phyloP scores from a whole-genome alignment of 768 basidiomycete species.

The Cystobasidium onofrii region DNA sequence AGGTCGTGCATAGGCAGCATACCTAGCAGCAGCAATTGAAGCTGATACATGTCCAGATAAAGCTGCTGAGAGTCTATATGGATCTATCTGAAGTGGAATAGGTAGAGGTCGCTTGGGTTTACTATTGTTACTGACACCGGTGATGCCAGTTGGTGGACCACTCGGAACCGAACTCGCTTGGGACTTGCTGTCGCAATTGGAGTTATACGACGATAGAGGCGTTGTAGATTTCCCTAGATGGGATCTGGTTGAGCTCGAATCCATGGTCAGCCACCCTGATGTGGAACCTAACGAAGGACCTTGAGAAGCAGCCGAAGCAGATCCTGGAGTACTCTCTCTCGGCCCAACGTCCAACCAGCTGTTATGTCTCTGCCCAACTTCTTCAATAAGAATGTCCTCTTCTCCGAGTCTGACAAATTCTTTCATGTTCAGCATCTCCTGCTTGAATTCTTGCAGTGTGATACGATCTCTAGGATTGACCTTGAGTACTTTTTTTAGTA shows the following conservation, averaged over 20 bases:
- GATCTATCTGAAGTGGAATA: slow-evolving; percentile 1
- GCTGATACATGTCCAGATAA: background rate
- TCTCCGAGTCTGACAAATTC: background rate
- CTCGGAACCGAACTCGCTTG: too few species aligned
- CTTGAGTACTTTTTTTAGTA: background rate
- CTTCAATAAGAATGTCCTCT: background rate
- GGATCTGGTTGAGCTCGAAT: background rate
- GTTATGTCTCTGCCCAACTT: background rate
- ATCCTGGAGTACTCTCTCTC: background rate
- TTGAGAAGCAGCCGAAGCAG: background rate
- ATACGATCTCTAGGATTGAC: slow-evolving; percentile 1
- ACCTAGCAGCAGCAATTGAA: too few species aligned
- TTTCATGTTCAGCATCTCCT: background rate
- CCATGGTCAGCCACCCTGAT: background rate
- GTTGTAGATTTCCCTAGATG: too few species aligned
- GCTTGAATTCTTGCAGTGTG: background rate
- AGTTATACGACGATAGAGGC: too few species aligned
- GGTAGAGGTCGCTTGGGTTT: background rate
- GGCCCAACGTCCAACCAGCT: too few species aligned
- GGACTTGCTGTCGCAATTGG: too few species aligned
- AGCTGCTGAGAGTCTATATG: background rate
- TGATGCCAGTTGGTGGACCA: too few species aligned
- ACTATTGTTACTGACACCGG: too few species aligned
- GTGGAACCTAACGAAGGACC: background rate
- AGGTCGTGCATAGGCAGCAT: too few species aligned